Percentiles rank a stretch among this genome's conserved stretches.
Evolutionary conservation across 2,329 filamentous ascomycete genomes (phyloP).

Genomic region (Xylariaceae sp.): DNA sequence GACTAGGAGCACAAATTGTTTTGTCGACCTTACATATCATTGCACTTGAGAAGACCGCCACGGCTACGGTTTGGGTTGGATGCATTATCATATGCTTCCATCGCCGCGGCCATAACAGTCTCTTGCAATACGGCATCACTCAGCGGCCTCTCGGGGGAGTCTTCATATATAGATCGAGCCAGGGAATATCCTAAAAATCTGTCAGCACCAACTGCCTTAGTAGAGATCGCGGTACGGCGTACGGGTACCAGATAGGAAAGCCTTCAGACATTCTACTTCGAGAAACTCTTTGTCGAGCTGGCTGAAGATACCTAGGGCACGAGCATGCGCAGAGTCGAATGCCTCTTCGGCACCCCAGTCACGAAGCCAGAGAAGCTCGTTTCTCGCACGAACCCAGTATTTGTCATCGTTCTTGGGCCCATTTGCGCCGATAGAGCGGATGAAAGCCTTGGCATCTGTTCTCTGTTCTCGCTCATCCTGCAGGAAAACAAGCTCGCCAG

Average conservation of each 20-base stretch:
- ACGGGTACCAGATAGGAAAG: slow-evolving; percentile 60
- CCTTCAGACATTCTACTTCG: slow-evolving; percentile 68
- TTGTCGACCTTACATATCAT: slow-evolving; percentile 59
- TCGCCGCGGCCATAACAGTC: slow-evolving; percentile 58
- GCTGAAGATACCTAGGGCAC: slow-evolving; percentile 52
- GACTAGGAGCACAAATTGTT: not conserved
- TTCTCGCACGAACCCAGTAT: slow-evolving; percentile 59
- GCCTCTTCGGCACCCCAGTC: slow-evolving; percentile 60
- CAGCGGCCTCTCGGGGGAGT: slow-evolving; percentile 47
- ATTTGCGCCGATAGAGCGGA: slow-evolving; percentile 48
- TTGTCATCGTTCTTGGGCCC: slow-evolving; percentile 57
- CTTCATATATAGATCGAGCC: slow-evolving; percentile 59
- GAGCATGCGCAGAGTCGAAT: slow-evolving; percentile 21
- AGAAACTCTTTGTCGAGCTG: slow-evolving; percentile 57
- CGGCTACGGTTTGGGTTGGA: slow-evolving; percentile 75
- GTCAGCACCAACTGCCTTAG: slow-evolving; percentile 17
- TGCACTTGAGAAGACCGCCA: slow-evolving; percentile 72
- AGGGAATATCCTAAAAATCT: slow-evolving; percentile 53
- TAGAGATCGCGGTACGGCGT: slow-evolving; percentile 30
- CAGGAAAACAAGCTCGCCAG: slow-evolving; percentile 61
- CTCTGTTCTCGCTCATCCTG: slow-evolving; percentile 63
- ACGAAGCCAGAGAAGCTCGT: slow-evolving; percentile 68
- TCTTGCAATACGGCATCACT: slow-evolving; percentile 50
- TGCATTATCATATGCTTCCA: slow-evolving; percentile 74
- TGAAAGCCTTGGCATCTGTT: slow-evolving; percentile 53